A percentile compares a stretch with the other conserved stretches of the same genome.
Evolutionary conservation across 768 basidiomycete species (phyloP).

Genomic region (Lentinula raphanica): DNA sequence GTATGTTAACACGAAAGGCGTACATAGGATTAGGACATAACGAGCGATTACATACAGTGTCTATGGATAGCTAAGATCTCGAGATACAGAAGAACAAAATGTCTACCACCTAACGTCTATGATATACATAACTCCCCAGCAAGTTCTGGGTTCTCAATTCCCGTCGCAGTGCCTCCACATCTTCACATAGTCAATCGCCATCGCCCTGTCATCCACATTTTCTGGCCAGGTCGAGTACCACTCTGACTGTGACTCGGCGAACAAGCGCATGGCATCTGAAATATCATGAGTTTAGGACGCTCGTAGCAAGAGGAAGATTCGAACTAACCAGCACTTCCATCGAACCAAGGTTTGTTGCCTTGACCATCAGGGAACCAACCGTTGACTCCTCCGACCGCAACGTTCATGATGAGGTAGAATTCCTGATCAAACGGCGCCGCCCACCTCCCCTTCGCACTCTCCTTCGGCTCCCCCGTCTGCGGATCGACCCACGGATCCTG

Average conservation of each 20-base stretch:
- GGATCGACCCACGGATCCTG: slow-evolving; percentile 15
- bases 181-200: slow-evolving; percentile 57
- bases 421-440: slow-evolving; percentile 34
- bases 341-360: slow-evolving; percentile 78
- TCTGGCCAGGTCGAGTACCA: slow-evolving; percentile 79
- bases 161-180: slow-evolving; percentile 52
- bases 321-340: slow-evolving; percentile 46
- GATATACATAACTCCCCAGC: background rate
- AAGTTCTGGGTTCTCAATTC: slow-evolving; percentile 5
- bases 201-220: slow-evolving; percentile 53
- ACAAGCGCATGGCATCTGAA: slow-evolving; percentile 59
- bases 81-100: background rate
- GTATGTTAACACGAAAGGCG: too few relatives aligned
- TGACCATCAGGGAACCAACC: slow-evolving; percentile 89
- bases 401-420: slow-evolving; percentile 78
- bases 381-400: slow-evolving; percentile 77
- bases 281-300: background rate
- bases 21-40: too few relatives aligned
- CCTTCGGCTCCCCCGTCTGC: background rate
- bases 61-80: too few relatives aligned
- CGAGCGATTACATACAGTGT: too few relatives aligned
- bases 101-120: background rate
- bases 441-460: background rate
- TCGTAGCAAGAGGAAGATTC: slow-evolving; percentile 1
- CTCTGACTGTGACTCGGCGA: slow-evolving; percentile 45